Conservation (phyloP, 2,329 filamentous ascomycete genomes). For the Trichoderma lentiforme region DNA sequence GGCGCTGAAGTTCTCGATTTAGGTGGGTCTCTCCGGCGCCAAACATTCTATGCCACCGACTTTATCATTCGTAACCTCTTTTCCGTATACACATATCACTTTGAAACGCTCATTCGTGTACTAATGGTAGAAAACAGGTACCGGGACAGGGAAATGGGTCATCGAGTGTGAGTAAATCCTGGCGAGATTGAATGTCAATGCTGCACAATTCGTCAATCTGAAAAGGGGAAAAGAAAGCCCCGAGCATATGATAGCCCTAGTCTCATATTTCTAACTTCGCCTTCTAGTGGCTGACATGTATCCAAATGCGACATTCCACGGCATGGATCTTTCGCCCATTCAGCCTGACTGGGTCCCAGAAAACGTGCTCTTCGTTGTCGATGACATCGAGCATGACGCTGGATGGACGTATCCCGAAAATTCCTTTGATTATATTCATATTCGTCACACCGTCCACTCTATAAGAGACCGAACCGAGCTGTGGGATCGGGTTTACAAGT, state of each 20-base stretch:
- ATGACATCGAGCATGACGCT: constrained; percentile 49
- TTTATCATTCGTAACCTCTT: background rate
- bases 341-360: constrained; percentile 50
- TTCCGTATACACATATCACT: background rate
- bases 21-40: constrained; percentile 32
- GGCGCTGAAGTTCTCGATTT: constrained; percentile 47
- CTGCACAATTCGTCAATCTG: background rate
- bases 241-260: background rate
- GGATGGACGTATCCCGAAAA: constrained; percentile 47
- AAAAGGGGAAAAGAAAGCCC: background rate
- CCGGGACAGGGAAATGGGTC: constrained; percentile 51
- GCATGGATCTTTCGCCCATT: constrained; percentile 51
- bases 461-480: constrained; percentile 41
- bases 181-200: background rate
- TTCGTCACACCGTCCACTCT: constrained; percentile 46
- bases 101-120: background rate
- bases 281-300: constrained; percentile 47
- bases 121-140: constrained; percentile 34
- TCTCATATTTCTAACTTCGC: background rate
- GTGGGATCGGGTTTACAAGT: constrained; percentile 43
- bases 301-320: constrained; percentile 42
- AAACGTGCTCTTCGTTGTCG: constrained; percentile 50
- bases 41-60: background rate
- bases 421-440: constrained; percentile 48
- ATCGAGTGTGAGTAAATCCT: constrained; percentile 42